Base-by-base conservation (phyloP, 2,329 filamentous ascomycete species). In the Chalaropsis ovoidea region DNA sequence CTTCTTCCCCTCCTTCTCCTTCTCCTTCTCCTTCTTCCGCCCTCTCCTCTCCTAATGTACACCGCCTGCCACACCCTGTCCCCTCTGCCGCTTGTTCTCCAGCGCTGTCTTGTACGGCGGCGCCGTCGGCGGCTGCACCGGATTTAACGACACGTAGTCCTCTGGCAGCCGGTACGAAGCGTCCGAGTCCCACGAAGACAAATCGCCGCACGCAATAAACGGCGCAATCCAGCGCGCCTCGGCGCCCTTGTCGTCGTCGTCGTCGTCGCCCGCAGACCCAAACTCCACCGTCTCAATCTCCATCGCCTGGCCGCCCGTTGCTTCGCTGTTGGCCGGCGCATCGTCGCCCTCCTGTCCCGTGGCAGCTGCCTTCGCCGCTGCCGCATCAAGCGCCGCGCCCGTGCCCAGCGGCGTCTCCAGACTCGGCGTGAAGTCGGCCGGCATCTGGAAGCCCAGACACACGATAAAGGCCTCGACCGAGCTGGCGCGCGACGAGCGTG, bases 391-490 rank as follows among this genome's bases (percentile, higher is more conserved):
- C 15, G 31, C 66, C 52, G 80, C 77, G 0, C 86, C 84, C 8
- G 86, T 81, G 0, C 88, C 88, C 0, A 94, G 77, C 1, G 89
- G 89, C 70, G 86, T 84, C 71, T 91, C 87, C 3, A 94, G 77
- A 71, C 86, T 91, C 3, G 89, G 85, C 58, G 81, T 82, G 76
- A 91, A 94, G 0, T 88, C 88, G 15, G 79, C 76, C 0, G 93
- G 92, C 2, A 90, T 92, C 24, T 82, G 80, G 73, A 97, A 99
- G 68, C 91, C 89, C 71, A 95, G 82, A 74, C 94, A 96, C 17
- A 99, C 93, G 60, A 99, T 89, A 71, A 99, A 99, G 0, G 94
- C 93, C 75, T 99, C 94, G 22, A 99, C 86, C 75, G 91, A 96
- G 75, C 93, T 97, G 1, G 93, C 94, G n/a, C 94, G 83, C 72